phyloP scores from a whole-genome alignment of 805 yeast genomes.

The Lipomyces yamadae region DNA sequence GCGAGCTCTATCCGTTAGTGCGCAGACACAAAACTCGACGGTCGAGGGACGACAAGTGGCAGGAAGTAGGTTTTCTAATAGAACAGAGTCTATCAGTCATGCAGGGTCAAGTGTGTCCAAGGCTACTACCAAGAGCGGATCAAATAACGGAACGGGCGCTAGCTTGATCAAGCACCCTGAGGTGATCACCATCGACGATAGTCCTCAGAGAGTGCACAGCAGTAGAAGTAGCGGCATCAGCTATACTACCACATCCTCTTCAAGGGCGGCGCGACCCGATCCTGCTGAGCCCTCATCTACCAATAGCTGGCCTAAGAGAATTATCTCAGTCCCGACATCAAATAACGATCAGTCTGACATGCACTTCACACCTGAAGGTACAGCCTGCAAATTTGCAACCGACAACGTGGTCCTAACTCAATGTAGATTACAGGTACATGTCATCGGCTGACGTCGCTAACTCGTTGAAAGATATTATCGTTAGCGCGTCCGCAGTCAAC shows the following conservation, averaged over 20 bases:
- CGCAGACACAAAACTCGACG: not conserved
- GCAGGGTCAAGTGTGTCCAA: not conserved
- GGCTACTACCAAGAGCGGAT: not conserved
- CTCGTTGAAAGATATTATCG: constrained; percentile 27
- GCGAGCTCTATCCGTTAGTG: not conserved
- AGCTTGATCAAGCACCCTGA: not conserved
- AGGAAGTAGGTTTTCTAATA: no score
- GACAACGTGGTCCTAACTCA: not conserved
- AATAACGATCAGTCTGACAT: not conserved
- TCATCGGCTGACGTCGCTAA: constrained; percentile 18
- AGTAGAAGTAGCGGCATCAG: not conserved
- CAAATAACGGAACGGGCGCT: not conserved
- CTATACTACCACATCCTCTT: not conserved
- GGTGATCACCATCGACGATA: not conserved
- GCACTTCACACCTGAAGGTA: constrained; percentile 15
- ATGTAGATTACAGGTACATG: constrained; percentile 24
- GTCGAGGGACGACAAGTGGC: not conserved
- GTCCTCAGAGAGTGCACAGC: not conserved
- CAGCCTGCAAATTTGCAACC: not conserved
- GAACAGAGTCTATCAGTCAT: not conserved
- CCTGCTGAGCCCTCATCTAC: not conserved
- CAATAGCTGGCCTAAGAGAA: not conserved
- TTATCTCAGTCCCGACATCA: not conserved
- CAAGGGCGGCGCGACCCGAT: not conserved
- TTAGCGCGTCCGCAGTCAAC: constrained; percentile 4